These are phyloP conservation scores for Rhodotorula taiwanensis DNA, from an alignment of 768 basidiomycete species.

Conservation along the genomic window DNA sequence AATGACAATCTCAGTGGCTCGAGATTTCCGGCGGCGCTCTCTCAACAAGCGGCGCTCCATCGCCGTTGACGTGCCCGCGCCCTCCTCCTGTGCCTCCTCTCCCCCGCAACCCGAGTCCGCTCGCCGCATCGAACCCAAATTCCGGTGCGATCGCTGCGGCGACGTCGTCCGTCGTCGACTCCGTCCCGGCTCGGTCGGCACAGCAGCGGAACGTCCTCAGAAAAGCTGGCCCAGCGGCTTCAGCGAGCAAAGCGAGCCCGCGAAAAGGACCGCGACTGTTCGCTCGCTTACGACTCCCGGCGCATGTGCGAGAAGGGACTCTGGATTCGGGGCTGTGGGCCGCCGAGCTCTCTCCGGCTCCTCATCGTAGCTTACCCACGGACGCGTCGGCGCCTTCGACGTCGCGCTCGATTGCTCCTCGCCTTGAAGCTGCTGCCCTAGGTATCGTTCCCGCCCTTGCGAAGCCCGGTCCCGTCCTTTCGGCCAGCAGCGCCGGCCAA, in stretches of 20 bases:
- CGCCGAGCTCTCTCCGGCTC: neutral
- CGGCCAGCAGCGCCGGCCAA: too few relatives aligned
- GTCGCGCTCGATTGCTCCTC: neutral
- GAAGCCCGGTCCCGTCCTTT: neutral
- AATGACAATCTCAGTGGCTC: too few relatives aligned
- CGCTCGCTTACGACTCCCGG: constrained; percentile 5
- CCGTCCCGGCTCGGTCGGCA: neutral
- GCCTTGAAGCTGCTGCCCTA: neutral
- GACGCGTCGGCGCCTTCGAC: neutral
- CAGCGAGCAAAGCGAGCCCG: neutral
- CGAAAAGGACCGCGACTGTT: neutral
- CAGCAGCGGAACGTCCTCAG: constrained; percentile 24
- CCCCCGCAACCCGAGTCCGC: too few relatives aligned
- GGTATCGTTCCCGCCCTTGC: neutral
- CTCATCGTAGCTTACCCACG: neutral
- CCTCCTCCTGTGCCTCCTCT: neutral
- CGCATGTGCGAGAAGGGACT: neutral
- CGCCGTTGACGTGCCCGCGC: neutral
- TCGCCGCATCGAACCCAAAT: too few relatives aligned
- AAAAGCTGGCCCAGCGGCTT: constrained; percentile 6
- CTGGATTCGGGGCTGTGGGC: neutral
- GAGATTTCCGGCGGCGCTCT: too few relatives aligned
- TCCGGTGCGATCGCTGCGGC: neutral
- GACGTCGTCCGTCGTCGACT: neutral
- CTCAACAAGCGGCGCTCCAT: neutral